Evolutionary conservation across 306 rosid species (phyloP).

Genomic region (Quercus glauca): DNA sequence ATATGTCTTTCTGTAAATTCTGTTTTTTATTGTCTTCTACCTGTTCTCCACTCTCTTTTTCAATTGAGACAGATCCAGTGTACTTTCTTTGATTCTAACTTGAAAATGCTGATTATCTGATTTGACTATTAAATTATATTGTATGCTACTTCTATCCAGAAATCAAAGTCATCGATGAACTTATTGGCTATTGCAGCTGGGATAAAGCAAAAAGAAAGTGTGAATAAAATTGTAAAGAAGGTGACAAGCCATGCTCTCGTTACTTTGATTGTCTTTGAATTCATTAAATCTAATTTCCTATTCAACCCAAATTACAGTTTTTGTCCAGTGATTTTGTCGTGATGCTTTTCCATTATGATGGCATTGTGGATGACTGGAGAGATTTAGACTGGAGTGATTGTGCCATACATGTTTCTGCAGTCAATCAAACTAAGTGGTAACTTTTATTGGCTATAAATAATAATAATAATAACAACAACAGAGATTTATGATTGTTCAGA

Average conservation of each 20-base stretch:
- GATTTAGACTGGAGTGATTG: conserved; percentile 40
- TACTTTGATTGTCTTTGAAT: background rate
- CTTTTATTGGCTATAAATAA: background rate
- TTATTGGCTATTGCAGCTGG: conserved; percentile 31
- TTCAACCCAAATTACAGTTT: conserved; percentile 30
- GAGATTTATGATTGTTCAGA: background rate
- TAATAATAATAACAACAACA: background rate
- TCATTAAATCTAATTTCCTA: background rate
- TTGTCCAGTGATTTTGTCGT: conserved; percentile 40
- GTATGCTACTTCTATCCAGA: conserved; percentile 2
- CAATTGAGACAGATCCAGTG: no score
- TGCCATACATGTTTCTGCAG: conserved; percentile 51
- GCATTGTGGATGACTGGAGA: conserved; percentile 47
- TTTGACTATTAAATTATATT: background rate
- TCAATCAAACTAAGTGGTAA: conserved; percentile 60
- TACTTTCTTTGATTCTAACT: no score
- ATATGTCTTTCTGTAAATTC: no score
- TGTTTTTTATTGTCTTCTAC: no score
- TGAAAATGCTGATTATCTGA: background rate
- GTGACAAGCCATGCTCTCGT: background rate
- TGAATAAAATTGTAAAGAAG: conserved; percentile 19
- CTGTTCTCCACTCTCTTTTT: no score
- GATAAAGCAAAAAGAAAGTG: conserved; percentile 28
- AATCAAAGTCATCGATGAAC: background rate
- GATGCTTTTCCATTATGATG: conserved; percentile 63